These are phyloP conservation scores for Xylaria sp. DNA, from an alignment of 2,329 filamentous ascomycete species.

Conservation along the genomic window DNA sequence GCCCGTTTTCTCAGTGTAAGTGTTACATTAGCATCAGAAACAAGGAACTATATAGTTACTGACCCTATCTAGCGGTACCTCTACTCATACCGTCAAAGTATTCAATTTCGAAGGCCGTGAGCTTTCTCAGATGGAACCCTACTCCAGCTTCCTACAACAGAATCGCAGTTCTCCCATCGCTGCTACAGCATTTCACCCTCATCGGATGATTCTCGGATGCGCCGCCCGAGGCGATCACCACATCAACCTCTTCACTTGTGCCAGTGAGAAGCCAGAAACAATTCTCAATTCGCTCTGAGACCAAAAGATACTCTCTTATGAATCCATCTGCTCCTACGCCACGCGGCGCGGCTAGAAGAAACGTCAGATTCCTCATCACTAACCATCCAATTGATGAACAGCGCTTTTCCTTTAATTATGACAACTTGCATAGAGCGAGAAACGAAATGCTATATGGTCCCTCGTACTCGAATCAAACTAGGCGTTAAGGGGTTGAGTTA, in stretches of 20 bases:
- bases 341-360: not conserved
- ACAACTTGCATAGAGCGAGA: slow-evolving; percentile 27
- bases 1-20: slow-evolving; percentile 93
- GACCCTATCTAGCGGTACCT: slow-evolving; percentile 76
- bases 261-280: slow-evolving; percentile 55
- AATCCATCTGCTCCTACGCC: not conserved
- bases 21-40: slow-evolving; percentile 41
- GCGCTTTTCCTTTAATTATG: slow-evolving; percentile 25
- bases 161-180: slow-evolving; percentile 85
- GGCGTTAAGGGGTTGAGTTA: slow-evolving; percentile 16
- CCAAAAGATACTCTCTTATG: not conserved
- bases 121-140: slow-evolving; percentile 87
- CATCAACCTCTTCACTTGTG: slow-evolving; percentile 86
- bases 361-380: slow-evolving; percentile 2
- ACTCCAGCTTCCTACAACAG: slow-evolving; percentile 86
- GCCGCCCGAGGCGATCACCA: slow-evolving; percentile 88
- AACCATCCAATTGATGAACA: slow-evolving; percentile 5
- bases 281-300: slow-evolving; percentile 41
- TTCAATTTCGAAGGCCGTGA: slow-evolving; percentile 87
- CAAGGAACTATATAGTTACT: slow-evolving; percentile 41
- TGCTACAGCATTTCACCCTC: slow-evolving; percentile 92
- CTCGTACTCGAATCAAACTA: slow-evolving; percentile 9
- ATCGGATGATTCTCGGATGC: slow-evolving; percentile 89
- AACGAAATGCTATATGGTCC: not conserved
- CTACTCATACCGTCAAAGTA: slow-evolving; percentile 86